These are phyloP conservation scores for Sclerotinia minor DNA, from an alignment of 2,329 filamentous ascomycete species.

Conservation along the genomic window DNA sequence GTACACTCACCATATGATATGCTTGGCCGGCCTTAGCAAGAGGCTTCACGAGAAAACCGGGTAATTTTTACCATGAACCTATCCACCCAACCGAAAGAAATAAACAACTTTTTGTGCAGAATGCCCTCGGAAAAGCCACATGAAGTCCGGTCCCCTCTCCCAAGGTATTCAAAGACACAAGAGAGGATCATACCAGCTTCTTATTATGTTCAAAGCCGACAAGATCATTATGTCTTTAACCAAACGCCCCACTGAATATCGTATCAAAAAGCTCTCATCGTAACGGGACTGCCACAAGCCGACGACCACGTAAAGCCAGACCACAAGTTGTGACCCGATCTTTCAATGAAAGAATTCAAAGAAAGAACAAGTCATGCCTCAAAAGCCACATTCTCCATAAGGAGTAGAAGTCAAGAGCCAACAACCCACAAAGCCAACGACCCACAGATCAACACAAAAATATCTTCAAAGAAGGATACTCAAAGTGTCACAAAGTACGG, in stretches of 20 bases:
- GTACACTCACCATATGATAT: conserved; percentile 26
- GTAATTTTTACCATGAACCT: conserved; percentile 13
- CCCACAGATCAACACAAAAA: conserved; percentile 39
- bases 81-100: conserved; percentile 10
- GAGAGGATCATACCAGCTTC: conserved; percentile 41
- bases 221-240: conserved; percentile 31
- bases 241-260: conserved; percentile 35
- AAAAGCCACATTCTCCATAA: conserved; percentile 43
- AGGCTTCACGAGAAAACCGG: conserved; percentile 19
- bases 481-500: conserved; percentile 37
- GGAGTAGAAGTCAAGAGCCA: conserved; percentile 43
- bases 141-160: conserved; percentile 41
- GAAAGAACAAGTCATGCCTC: conserved; percentile 38
- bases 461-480: conserved; percentile 27
- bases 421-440: conserved; percentile 44
- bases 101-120: conserved; percentile 29
- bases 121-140: conserved; percentile 38
- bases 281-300: conserved; percentile 41
- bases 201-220: conserved; percentile 41
- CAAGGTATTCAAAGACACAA: conserved; percentile 37
- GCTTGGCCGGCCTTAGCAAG: conserved; percentile 9
- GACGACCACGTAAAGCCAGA: conserved; percentile 41
- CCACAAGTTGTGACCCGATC: conserved; percentile 37
- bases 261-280: conserved; percentile 38
- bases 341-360: conserved; percentile 12